Evolutionary conservation across 2,329 filamentous ascomycete genomes (phyloP).

Genomic region (Neopestalotiopsis clavispora): DNA sequence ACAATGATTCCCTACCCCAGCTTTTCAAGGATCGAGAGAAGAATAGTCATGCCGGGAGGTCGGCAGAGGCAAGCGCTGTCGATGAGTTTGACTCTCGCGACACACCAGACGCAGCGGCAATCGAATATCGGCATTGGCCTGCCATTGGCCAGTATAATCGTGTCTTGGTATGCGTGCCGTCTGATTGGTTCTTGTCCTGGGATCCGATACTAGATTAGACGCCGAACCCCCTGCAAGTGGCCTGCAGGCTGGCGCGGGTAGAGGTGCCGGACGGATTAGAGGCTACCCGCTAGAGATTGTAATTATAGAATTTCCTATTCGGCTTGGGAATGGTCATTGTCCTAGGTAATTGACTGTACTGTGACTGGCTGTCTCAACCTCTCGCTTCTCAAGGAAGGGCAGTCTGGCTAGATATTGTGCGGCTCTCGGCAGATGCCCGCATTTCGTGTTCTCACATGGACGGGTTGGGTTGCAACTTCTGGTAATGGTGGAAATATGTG

Average conservation of each 20-base stretch:
- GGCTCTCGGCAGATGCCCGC: not conserved
- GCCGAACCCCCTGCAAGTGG: conserved; percentile 21
- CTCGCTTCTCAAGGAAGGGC: too few species aligned
- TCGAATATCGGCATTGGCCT: not conserved
- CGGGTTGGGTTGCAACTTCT: not conserved
- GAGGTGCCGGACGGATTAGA: not conserved
- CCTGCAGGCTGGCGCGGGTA: not conserved
- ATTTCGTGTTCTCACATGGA: not conserved
- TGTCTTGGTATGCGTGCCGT: conserved; percentile 17
- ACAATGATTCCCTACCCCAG: not conserved
- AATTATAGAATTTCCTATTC: not conserved
- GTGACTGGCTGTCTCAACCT: not conserved
- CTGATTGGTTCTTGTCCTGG: conserved; percentile 23
- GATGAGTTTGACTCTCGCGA: not conserved
- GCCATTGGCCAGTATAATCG: conserved; percentile 9
- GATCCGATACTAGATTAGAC: conserved; percentile 20
- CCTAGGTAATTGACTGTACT: not conserved
- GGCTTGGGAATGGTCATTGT: not conserved
- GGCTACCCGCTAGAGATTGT: not conserved
- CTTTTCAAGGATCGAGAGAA: not conserved
- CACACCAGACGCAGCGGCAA: not conserved
- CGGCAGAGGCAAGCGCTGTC: too few species aligned
- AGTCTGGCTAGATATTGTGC: too few species aligned
- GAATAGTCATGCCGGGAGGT: not conserved
- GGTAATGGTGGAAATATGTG: not conserved